These are phyloP conservation scores for Prunus yedoensis DNA, from an alignment of 331 rosid species.

Conservation along the genomic window DNA sequence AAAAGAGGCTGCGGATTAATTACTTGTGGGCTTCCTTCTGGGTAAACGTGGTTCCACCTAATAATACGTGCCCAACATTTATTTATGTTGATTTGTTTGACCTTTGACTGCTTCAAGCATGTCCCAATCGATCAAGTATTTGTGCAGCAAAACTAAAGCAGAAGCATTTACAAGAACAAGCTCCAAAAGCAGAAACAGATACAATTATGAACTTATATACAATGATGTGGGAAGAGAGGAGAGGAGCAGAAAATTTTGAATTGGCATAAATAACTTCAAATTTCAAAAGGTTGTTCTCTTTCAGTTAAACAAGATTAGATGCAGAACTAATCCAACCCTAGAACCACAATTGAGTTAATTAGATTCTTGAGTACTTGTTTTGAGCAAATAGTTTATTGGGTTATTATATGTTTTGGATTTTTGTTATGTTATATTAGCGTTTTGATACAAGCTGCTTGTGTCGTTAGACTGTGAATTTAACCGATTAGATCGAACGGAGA, in stretches of 20 bases:
- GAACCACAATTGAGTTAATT: not conserved
- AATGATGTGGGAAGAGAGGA: not conserved
- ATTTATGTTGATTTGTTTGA: slow-evolving; percentile 6
- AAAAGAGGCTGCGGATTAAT: not conserved
- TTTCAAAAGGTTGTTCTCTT: too few relatives aligned
- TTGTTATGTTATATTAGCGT: too few relatives aligned
- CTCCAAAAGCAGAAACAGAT: too few relatives aligned
- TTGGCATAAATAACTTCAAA: too few relatives aligned
- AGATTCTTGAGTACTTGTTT: not conserved
- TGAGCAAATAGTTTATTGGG: too few relatives aligned
- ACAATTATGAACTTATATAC: not conserved
- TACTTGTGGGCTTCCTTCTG: not conserved
- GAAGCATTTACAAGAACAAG: not conserved
- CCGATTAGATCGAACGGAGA: slow-evolving; percentile 12
- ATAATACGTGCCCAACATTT: slow-evolving; percentile 18
- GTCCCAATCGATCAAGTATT: slow-evolving; percentile 1
- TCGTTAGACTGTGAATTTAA: not conserved
- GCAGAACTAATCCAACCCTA: too few relatives aligned
- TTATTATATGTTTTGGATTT: too few relatives aligned
- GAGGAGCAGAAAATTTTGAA: not conserved
- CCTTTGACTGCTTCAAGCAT: slow-evolving; percentile 21
- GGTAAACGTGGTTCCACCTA: slow-evolving; percentile 38
- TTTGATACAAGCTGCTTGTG: too few relatives aligned
- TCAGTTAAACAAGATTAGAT: too few relatives aligned
- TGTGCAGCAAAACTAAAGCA: not conserved